These are phyloP conservation scores for Ascochyta clinopodiicola DNA, from an alignment of 2,329 filamentous ascomycete species.

Conservation along the genomic window DNA sequence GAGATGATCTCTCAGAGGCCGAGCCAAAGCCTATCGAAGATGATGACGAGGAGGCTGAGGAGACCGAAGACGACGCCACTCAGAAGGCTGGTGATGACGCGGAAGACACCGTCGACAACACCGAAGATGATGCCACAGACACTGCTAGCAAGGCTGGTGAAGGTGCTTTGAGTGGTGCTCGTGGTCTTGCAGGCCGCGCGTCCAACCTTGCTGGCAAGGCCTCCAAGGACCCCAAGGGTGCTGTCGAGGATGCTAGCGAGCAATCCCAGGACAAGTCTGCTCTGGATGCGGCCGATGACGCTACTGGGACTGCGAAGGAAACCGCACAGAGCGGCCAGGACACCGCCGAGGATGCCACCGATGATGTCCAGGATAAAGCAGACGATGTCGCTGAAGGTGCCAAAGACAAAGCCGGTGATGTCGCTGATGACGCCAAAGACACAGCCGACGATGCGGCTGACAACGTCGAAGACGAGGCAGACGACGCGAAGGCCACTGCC, in stretches of 20 bases:
- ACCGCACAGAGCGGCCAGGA: slow-evolving; percentile 46
- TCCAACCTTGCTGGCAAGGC: slow-evolving; percentile 55
- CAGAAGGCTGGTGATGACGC: slow-evolving; percentile 56
- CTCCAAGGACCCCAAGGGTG: slow-evolving; percentile 46
- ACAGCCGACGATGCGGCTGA: slow-evolving; percentile 47
- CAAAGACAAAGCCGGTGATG: slow-evolving; percentile 49
- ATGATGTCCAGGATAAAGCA: slow-evolving; percentile 38
- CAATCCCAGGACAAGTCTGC: slow-evolving; percentile 42
- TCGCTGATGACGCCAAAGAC: slow-evolving; percentile 49
- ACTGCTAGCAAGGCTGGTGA: slow-evolving; percentile 44
- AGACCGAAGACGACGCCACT: slow-evolving; percentile 47
- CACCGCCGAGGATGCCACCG: slow-evolving; percentile 39
- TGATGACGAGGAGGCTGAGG: slow-evolving; percentile 33
- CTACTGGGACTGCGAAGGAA: slow-evolving; percentile 39
- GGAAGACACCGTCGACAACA: slow-evolving; percentile 50
- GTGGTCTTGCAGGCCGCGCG: slow-evolving; percentile 56
- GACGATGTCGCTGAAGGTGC: slow-evolving; percentile 37
- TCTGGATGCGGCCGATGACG: slow-evolving; percentile 44
- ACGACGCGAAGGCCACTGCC: slow-evolving; percentile 32
- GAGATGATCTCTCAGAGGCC: slow-evolving; percentile 53
- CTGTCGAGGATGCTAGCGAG: slow-evolving; percentile 47
- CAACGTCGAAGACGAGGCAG: slow-evolving; percentile 44
- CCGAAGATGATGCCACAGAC: slow-evolving; percentile 49
- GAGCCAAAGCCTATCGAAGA: slow-evolving; percentile 56
- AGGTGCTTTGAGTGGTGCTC: slow-evolving; percentile 53